Evolutionary conservation across 2,329 filamentous ascomycete species (phyloP).

Genomic region (Talaromyces sp.): DNA sequence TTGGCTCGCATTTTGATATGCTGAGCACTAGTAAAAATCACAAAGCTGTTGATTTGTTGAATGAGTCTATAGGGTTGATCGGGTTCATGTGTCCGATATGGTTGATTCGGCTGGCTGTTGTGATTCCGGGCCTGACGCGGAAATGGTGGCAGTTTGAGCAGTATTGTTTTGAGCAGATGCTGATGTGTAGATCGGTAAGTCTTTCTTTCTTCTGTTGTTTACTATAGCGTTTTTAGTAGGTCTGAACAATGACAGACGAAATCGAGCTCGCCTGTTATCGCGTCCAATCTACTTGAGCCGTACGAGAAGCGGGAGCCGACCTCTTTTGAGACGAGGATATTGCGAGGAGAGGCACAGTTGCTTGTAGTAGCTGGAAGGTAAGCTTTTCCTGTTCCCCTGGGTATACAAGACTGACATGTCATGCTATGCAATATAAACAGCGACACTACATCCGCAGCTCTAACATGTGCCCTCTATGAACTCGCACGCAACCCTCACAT

Average conservation of each 20-base stretch:
- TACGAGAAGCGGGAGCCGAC: constrained; percentile 17
- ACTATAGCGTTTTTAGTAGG: no score
- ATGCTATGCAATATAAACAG: constrained; percentile 19
- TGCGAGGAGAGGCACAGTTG: constrained; percentile 27
- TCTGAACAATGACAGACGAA: constrained; percentile 12
- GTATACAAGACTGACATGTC: not conserved
- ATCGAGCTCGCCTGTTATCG: constrained; percentile 22
- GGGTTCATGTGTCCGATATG: constrained; percentile 26
- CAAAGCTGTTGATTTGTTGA: constrained; percentile 35
- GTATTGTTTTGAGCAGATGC: constrained; percentile 33
- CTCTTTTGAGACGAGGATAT: constrained; percentile 20
- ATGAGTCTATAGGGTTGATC: constrained; percentile 26
- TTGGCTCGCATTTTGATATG: constrained; percentile 33
- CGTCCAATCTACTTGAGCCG: constrained; percentile 24
- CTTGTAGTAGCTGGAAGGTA: constrained; percentile 28
- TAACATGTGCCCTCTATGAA: constrained; percentile 42
- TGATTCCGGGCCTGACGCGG: constrained; percentile 31
- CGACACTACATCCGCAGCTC: constrained; percentile 42
- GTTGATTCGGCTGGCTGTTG: constrained; percentile 30
- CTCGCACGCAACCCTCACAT: constrained; percentile 29
- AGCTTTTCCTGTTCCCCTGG: not conserved
- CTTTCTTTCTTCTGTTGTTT: no score
- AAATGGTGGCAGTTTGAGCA: constrained; percentile 33
- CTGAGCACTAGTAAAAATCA: not conserved
- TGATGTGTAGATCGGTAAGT: constrained; percentile 25